phyloP scores from a whole-genome alignment of 805 yeast species.

The Candida montana region DNA sequence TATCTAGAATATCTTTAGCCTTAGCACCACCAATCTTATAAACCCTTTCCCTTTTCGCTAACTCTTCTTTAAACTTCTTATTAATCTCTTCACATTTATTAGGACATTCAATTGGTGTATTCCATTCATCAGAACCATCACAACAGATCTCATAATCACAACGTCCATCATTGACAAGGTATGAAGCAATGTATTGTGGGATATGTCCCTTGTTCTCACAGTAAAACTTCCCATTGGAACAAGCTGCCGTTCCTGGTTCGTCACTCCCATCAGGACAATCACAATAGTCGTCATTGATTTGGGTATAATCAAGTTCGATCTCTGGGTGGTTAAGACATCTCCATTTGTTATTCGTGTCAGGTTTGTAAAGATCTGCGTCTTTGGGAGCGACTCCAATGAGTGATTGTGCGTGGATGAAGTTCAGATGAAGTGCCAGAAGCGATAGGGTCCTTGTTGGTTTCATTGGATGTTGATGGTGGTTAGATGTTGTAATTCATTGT shows the following conservation, averaged over 20 bases:
- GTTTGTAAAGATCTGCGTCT: slow-evolving; percentile 40
- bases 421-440: too few species aligned
- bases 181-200: slow-evolving; percentile 57
- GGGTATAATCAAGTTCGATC: slow-evolving; percentile 51
- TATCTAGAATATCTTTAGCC: slow-evolving; percentile 15
- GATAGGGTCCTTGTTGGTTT: too few species aligned
- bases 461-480: too few species aligned
- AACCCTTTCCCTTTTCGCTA: slow-evolving; percentile 7
- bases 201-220: slow-evolving; percentile 73
- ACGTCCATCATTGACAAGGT: slow-evolving; percentile 78
- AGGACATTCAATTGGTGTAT: slow-evolving; percentile 21
- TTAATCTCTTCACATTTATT: slow-evolving; percentile 26
- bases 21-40: slow-evolving; percentile 17
- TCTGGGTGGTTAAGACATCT: slow-evolving; percentile 63
- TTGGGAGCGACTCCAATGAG: slow-evolving; percentile 21
- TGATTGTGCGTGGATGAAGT: too few species aligned
- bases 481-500: too few species aligned
- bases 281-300: slow-evolving; percentile 84
- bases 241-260: slow-evolving; percentile 93
- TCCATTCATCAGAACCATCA: slow-evolving; percentile 85
- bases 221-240: slow-evolving; percentile 51
- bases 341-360: slow-evolving; percentile 55
- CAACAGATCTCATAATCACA: slow-evolving; percentile 90
- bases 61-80: slow-evolving; percentile 13
- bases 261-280: slow-evolving; percentile 98